Base-by-base conservation (phyloP, 768 basidiomycete genomes). In the Rossbeevera mucosa region DNA sequence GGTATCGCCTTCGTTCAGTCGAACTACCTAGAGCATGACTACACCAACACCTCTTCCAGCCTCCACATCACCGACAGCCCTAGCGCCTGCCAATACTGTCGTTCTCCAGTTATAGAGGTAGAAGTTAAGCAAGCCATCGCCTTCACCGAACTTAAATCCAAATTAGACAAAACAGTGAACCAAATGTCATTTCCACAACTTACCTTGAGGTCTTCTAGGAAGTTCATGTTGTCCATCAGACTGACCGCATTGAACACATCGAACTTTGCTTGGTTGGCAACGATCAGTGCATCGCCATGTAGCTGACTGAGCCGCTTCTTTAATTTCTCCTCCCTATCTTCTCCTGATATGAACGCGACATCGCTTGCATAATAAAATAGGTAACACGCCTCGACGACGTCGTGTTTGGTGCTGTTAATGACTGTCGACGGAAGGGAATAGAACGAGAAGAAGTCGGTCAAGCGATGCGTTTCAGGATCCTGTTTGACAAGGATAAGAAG, bases 101-200 rank as follows among this genome's bases (percentile, higher is more conserved):
- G 92, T 94, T 54, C 88, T 79, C 91, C 94, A 99, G 70, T 99
- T 99, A 74, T 96, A 97, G 52, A 94, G 67, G 66, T 94, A 94
- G 66, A 82, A 95, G 69, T 94, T 91, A 48, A 99, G 77, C 67
- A 86, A 80, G 2, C 96, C 96, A 64, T 95, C 91, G 4, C 93
- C 95, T 11, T 77, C 72, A n/a, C 92, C 95, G 64, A 97, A 98
- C 94, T 95, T 55, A 40, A 54, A 50, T 45, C 9, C 7, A 9
- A 25, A n/a, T 64, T 20, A 59, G 53, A 51, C 25, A 43, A 42
- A 33, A 28, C 18, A 14, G 20, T 2, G 18, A 36, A 26, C 20
- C n/a, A 8, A 36, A 22, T 22, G 16, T 9, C 21, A 8, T 29
- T 36, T 13, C 45, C 44, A 46, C 24, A 40, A 58, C 76, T 47